A percentile compares a stretch with the other conserved stretches of the same genome.
Conservation (phyloP, 768 basidiomycete species). For the Favolaschia claudopus region DNA sequence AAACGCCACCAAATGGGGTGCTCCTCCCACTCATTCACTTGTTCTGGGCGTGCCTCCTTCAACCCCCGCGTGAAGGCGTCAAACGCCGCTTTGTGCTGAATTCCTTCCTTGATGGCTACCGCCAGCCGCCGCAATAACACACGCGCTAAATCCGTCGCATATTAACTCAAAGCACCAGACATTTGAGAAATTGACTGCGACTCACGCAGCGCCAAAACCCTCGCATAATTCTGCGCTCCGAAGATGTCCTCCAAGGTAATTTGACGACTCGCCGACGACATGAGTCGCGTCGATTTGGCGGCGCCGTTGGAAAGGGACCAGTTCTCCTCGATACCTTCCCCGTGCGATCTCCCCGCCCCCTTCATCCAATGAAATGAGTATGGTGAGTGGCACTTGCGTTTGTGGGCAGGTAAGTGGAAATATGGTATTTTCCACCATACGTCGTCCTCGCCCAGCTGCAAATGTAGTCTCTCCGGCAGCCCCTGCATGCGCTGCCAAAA, state of each 20-base stretch:
- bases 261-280: not conserved
- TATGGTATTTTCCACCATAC: conserved; percentile 14
- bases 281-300: not conserved
- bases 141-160: not conserved
- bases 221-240: not conserved
- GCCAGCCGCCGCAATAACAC: not conserved
- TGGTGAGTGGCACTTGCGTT: not conserved
- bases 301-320: not conserved
- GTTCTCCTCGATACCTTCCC: not conserved
- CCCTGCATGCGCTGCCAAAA: not conserved
- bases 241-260: not conserved
- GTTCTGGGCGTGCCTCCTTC: not conserved
- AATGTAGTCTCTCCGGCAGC: not conserved
- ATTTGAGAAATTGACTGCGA: not conserved
- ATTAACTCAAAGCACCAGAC: not conserved
- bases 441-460: not conserved
- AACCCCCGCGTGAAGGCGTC: not conserved
- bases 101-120: not conserved
- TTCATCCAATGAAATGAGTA: too few relatives aligned
- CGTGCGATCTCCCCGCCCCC: too few relatives aligned
- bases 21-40: not conserved
- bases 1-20: too few relatives aligned
- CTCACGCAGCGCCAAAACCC: not conserved
- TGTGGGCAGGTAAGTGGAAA: not conserved
- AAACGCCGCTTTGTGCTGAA: not conserved